Evolutionary conservation across 1,284 basidiomycete genomes (phyloP).

Genomic region (Ustilago sp.): DNA sequence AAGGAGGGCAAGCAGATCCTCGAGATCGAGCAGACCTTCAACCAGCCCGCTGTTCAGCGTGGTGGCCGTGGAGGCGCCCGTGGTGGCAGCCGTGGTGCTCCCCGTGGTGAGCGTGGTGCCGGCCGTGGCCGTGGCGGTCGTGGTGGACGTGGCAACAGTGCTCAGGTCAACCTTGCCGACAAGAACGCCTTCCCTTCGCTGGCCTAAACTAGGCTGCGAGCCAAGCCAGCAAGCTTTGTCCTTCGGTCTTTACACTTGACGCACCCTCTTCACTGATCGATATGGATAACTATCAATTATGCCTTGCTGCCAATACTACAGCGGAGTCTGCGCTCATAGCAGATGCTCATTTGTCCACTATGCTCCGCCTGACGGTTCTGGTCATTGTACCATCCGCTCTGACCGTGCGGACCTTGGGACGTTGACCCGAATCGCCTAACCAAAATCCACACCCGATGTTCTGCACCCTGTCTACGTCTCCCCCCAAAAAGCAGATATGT

Average conservation of each 20-base stretch:
- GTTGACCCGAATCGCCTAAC: not conserved
- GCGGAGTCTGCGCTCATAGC: constrained; percentile 4
- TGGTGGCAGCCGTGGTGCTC: constrained; percentile 48
- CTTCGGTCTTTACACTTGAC: constrained; percentile 14
- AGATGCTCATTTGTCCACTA: constrained; percentile 13
- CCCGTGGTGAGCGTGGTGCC: constrained; percentile 52
- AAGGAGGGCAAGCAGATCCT: constrained; percentile 65
- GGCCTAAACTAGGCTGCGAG: constrained; percentile 47
- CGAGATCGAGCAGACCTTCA: constrained; percentile 66
- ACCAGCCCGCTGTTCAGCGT: constrained; percentile 55
- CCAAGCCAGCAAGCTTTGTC: constrained; percentile 15
- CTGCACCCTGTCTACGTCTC: constrained; percentile 31
- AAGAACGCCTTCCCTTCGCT: constrained; percentile 68
- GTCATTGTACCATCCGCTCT: constrained; percentile 8
- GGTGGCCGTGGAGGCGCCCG: constrained; percentile 56
- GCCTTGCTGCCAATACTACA: constrained; percentile 13
- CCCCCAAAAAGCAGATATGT: constrained; percentile 45
- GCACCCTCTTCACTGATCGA: constrained; percentile 10
- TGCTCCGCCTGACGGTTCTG: constrained; percentile 14
- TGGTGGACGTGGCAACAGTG: constrained; percentile 73
- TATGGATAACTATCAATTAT: constrained; percentile 1
- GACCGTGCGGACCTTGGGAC: constrained; percentile 13
- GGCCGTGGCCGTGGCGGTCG: constrained; percentile 71
- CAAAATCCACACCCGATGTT: constrained; percentile 15
- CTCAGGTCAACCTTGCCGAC: constrained; percentile 73